phyloP scores from a whole-genome alignment of 257 asterid genomes.

The Avicennia marina region DNA sequence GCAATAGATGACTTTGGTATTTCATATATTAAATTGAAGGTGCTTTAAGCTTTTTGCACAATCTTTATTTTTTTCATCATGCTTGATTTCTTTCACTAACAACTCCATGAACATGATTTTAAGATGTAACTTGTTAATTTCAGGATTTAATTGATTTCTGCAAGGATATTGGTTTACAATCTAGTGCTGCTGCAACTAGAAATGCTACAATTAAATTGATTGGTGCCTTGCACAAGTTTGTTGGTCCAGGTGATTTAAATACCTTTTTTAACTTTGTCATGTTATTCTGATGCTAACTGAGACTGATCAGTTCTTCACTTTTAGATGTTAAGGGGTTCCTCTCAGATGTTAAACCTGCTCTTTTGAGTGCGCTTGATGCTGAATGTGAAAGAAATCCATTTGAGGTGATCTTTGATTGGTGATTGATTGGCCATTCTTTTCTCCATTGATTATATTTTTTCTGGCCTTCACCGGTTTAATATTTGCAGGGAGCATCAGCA shows the following conservation, averaged over 20 bases:
- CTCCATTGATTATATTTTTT: neutral
- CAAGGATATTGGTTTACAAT: conserved; percentile 92
- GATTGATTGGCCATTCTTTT: neutral
- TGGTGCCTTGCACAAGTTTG: conserved; percentile 90
- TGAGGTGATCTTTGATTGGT: conserved; percentile 48
- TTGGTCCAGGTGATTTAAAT: conserved; percentile 84
- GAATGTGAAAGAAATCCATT: conserved; percentile 94
- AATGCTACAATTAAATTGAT: conserved; percentile 85
- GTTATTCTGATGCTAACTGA: conserved; percentile 14
- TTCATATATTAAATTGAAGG: conserved; percentile 81
- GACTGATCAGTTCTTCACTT: conserved; percentile 25
- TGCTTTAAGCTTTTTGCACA: conserved; percentile 17
- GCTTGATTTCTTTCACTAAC: conserved; percentile 5
- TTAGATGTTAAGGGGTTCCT: conserved; percentile 89
- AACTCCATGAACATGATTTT: neutral
- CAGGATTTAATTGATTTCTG: conserved; percentile 98
- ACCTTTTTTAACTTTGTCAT: conserved; percentile 15
- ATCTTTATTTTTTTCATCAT: neutral
- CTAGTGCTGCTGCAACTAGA: conserved; percentile 98
- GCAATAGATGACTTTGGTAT: conserved; percentile 90
- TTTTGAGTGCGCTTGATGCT: conserved; percentile 93
- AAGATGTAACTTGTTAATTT: conserved; percentile 1
- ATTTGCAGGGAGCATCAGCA: conserved; percentile 64
- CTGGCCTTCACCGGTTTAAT: neutral
- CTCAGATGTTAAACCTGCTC: conserved; percentile 95